These are phyloP conservation scores for Scopulariopsis brevicaulis DNA, from an alignment of 2,329 filamentous ascomycete genomes.

Conservation along the genomic window DNA sequence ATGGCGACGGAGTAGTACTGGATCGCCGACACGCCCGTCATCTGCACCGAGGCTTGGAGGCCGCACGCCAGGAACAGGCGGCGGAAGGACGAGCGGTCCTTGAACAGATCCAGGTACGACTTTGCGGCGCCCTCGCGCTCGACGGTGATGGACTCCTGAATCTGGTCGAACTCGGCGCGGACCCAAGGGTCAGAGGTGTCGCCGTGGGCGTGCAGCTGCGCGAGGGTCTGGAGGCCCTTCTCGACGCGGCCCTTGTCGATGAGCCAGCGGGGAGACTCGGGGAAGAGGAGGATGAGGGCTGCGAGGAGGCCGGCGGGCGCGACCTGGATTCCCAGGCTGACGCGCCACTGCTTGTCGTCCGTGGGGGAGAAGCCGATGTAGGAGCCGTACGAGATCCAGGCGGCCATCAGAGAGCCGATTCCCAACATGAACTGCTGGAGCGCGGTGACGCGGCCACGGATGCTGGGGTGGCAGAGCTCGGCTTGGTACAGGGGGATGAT, in stretches of 20 bases:
- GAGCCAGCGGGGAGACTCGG: slow-evolving; percentile 64
- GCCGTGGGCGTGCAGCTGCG: slow-evolving; percentile 58
- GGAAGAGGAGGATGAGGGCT: slow-evolving; percentile 56
- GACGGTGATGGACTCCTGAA: slow-evolving; percentile 50
- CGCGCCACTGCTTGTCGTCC: slow-evolving; percentile 21
- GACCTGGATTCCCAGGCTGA: slow-evolving; percentile 55
- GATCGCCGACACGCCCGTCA: slow-evolving; percentile 66
- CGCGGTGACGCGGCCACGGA: slow-evolving; percentile 63
- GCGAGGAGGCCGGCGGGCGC: slow-evolving; percentile 55
- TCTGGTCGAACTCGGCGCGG: slow-evolving; percentile 59
- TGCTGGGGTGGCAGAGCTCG: slow-evolving; percentile 67
- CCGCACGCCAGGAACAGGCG: slow-evolving; percentile 59
- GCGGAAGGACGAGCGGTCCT: slow-evolving; percentile 49
- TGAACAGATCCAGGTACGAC: slow-evolving; percentile 60
- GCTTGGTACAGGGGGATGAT: slow-evolving; percentile 58
- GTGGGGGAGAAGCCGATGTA: slow-evolving; percentile 16
- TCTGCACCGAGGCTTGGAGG: slow-evolving; percentile 61
- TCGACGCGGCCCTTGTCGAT: slow-evolving; percentile 59
- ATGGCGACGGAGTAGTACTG: slow-evolving; percentile 64
- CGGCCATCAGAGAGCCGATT: slow-evolving; percentile 59
- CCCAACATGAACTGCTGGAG: slow-evolving; percentile 79
- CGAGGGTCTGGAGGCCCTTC: slow-evolving; percentile 54
- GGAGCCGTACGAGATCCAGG: slow-evolving; percentile 58
- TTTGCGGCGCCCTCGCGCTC: slow-evolving; percentile 61
- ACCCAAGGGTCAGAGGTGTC: slow-evolving; percentile 58